Evolutionary conservation across 2,329 filamentous ascomycete species (phyloP), one percentile per base, ranked within the genome.

Genomic region (Colletotrichum lini): DNA sequence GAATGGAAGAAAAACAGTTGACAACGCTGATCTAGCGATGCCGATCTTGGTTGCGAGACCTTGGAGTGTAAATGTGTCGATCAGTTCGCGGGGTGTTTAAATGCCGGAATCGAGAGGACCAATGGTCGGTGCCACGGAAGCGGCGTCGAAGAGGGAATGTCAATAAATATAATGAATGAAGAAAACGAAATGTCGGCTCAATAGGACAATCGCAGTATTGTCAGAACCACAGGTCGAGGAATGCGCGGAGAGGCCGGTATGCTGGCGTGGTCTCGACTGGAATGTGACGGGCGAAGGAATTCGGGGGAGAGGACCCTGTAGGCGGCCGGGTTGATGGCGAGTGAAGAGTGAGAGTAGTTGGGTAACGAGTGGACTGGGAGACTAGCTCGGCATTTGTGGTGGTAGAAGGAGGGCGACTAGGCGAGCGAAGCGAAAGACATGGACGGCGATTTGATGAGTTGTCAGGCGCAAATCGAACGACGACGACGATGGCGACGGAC

Each of bases 311-410:
- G 30, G 16, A 18, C 52, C 9, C n/a, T 38, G 35, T 38, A 38
- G 35, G 9, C 35, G 35, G 18, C 35, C 52, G 52, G 52, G 52
- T 30, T 12, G 9, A 6, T 40, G 21, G 30, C 53, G 30, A 23
- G 18, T 38, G 52, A 56, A 52, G 40, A 42, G 64, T 16, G 57
- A 67, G 67, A 67, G 68, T 38, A 45, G 60, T 63, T 58, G 60
- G 58, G 52, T 67, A 74, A 74, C 71, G 73, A 74, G 71, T 73
- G 73, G 64, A 73, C 57, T 53, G 71, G 47, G 73, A 74, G 73
- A 72, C 73, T 74, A 74, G 73, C 73, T 74, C 73, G 70, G 59
- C 68, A 68, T 71, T 63, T 71, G 54, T 50, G 56, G 30, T 61
- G 63, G 57, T 72, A 16, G 38, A 67, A 50, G 60, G 47, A 26